A percentile compares a stretch with the other conserved stretches of the same genome.
phyloP scores from a whole-genome alignment of 306 rosid species.

The Sicyos baderoa region DNA sequence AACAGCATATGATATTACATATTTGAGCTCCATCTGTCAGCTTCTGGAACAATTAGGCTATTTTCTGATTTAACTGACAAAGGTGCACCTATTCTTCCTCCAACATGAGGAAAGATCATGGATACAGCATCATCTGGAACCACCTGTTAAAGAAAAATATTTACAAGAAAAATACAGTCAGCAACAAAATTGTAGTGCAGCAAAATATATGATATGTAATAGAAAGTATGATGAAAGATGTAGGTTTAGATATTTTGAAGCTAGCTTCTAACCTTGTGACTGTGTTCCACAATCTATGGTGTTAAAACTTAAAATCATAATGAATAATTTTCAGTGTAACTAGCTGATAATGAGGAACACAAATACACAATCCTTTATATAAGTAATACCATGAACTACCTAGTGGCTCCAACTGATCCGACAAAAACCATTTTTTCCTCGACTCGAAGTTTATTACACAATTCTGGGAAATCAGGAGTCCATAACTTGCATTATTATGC shows the following conservation, averaged over 20 bases:
- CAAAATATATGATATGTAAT: slow-evolving; percentile 3
- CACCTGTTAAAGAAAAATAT: slow-evolving; percentile 42
- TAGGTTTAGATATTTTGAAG: background rate
- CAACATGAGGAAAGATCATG: slow-evolving; percentile 31
- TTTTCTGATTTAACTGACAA: slow-evolving; percentile 34
- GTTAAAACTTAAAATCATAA: background rate
- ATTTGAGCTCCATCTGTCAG: slow-evolving; percentile 36
- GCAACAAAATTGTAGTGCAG: slow-evolving; percentile 15
- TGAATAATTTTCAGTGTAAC: background rate
- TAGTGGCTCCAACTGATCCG: background rate
- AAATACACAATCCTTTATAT: background rate
- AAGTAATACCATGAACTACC: background rate
- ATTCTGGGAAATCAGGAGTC: background rate
- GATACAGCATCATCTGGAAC: slow-evolving; percentile 32
- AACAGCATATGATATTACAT: slow-evolving; percentile 42
- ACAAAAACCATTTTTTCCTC: background rate
- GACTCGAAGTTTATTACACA: background rate
- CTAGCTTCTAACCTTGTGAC: background rate
- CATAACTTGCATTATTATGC: background rate
- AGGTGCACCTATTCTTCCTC: slow-evolving; percentile 31
- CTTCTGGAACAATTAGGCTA: slow-evolving; percentile 27
- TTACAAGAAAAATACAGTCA: slow-evolving; percentile 14
- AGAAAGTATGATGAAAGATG: background rate
- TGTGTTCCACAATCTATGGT: background rate
- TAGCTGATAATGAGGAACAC: background rate